Evolutionary conservation across 1,284 basidiomycete species (phyloP).

Genomic region (Fistulina hepatica): DNA sequence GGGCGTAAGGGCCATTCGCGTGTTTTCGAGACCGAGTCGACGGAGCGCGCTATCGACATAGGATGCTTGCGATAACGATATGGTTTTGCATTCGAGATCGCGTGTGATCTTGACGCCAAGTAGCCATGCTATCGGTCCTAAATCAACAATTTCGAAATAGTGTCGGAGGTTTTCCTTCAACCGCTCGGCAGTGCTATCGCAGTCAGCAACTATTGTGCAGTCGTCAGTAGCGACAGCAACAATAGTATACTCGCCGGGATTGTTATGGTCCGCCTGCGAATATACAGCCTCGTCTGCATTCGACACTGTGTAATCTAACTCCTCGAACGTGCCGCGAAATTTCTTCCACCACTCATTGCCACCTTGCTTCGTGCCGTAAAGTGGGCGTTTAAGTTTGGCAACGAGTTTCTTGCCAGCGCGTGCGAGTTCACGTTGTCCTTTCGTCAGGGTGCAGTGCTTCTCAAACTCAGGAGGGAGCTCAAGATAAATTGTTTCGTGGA

Average conservation of each 20-base stretch:
- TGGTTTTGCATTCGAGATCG: constrained; percentile 13
- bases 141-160: constrained; percentile 18
- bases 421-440: too few species aligned
- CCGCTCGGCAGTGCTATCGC: constrained; percentile 3
- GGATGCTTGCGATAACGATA: constrained; percentile 17
- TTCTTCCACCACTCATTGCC: constrained; percentile 17
- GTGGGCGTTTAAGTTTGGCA: too few species aligned
- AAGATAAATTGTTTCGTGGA: constrained; percentile 31
- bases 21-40: constrained; percentile 14
- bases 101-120: constrained; percentile 17
- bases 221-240: constrained; percentile 24
- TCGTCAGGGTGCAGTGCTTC: constrained; percentile 11
- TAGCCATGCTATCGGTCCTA: constrained; percentile 21
- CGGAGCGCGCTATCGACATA: constrained; percentile 18
- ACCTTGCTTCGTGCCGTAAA: too few species aligned
- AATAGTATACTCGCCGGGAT: constrained; percentile 12
- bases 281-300: constrained; percentile 12
- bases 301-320: constrained; percentile 10
- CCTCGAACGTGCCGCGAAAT: constrained; percentile 10
- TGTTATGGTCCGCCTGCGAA: constrained; percentile 4
- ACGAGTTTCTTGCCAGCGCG: constrained; percentile 11
- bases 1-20: constrained; percentile 11
- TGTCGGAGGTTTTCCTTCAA: constrained; percentile 16
- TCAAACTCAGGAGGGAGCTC: constrained; percentile 20
- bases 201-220: constrained; percentile 20